Conservation (phyloP, 2,329 filamentous ascomycete genomes). For the Sclerotinia trifoliorum region DNA sequence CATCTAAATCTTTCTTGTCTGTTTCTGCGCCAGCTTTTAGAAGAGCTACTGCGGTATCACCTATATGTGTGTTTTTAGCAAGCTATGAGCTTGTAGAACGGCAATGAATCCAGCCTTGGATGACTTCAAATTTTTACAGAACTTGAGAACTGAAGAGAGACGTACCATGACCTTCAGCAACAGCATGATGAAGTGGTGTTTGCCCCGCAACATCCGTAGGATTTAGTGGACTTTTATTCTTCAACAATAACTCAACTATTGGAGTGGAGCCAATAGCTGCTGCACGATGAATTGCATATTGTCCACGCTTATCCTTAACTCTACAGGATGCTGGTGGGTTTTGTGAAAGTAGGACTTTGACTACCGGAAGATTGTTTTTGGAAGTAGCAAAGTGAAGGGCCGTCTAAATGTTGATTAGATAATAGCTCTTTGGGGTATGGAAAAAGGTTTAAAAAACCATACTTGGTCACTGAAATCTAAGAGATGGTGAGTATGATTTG, state of each 20-base stretch:
- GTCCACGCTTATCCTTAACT: conserved; percentile 81
- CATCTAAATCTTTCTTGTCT: conserved; percentile 72
- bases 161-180: conserved; percentile 71
- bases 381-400: conserved; percentile 89
- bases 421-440: background rate
- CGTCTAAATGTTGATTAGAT: conserved; percentile 53
- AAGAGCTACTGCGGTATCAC: conserved; percentile 79
- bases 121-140: background rate
- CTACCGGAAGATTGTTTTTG: conserved; percentile 81
- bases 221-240: conserved; percentile 77
- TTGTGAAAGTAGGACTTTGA: conserved; percentile 70
- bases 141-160: conserved; percentile 16
- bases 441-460: conserved; percentile 19
- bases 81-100: background rate
- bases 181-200: conserved; percentile 85
- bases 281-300: conserved; percentile 86
- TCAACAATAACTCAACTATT: conserved; percentile 76
- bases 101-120: no score
- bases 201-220: conserved; percentile 78
- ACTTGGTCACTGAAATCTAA: conserved; percentile 66
- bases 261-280: conserved; percentile 88
- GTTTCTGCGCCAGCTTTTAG: conserved; percentile 82
- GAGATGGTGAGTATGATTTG: conserved; percentile 18
- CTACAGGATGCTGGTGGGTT: conserved; percentile 71
- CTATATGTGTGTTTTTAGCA: conserved; percentile 40